Conservation (phyloP, 352 stramenopile species). For the Globisporangium emineosum region DNA sequence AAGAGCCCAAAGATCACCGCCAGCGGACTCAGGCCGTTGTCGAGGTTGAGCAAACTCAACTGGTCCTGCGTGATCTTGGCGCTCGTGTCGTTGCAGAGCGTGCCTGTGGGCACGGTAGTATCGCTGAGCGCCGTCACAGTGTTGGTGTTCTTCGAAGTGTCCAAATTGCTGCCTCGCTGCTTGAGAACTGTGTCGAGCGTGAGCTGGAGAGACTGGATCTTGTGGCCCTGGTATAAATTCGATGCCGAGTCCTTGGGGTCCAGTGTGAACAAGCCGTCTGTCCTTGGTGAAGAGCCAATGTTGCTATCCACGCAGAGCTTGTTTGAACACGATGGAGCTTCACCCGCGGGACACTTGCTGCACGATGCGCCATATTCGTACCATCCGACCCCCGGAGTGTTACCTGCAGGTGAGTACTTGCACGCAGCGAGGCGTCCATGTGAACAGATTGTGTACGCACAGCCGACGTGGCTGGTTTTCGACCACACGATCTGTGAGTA, state of each 20-base stretch:
- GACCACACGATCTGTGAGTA: slow-evolving; percentile 22
- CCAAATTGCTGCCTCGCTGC: neutral
- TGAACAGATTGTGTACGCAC: slow-evolving; percentile 13
- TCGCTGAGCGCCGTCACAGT: slow-evolving; percentile 6
- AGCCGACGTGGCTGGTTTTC: slow-evolving; percentile 16
- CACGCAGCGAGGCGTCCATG: slow-evolving; percentile 13
- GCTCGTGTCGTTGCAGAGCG: slow-evolving; percentile 14
- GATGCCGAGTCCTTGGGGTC: neutral
- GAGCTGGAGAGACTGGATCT: slow-evolving; percentile 16
- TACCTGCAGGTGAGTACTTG: slow-evolving; percentile 16
- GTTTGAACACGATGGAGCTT: neutral
- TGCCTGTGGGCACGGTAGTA: neutral
- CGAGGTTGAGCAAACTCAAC: slow-evolving; percentile 17
- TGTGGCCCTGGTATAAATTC: slow-evolving; percentile 10
- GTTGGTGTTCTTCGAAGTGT: neutral
- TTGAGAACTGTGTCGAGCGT: slow-evolving; percentile 13
- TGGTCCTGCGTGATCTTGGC: slow-evolving; percentile 17
- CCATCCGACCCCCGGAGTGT: slow-evolving; percentile 2
- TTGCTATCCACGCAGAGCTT: slow-evolving; percentile 6
- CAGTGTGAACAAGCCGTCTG: neutral
- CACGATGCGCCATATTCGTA: slow-evolving; percentile 9
- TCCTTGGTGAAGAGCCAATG: neutral
- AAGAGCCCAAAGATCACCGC: slow-evolving; percentile 19
- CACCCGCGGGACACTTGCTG: slow-evolving; percentile 2
- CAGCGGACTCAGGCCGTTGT: slow-evolving; percentile 13